Base-by-base conservation (phyloP, 139 green algal genomes). In the Tetraselmis striata region DNA sequence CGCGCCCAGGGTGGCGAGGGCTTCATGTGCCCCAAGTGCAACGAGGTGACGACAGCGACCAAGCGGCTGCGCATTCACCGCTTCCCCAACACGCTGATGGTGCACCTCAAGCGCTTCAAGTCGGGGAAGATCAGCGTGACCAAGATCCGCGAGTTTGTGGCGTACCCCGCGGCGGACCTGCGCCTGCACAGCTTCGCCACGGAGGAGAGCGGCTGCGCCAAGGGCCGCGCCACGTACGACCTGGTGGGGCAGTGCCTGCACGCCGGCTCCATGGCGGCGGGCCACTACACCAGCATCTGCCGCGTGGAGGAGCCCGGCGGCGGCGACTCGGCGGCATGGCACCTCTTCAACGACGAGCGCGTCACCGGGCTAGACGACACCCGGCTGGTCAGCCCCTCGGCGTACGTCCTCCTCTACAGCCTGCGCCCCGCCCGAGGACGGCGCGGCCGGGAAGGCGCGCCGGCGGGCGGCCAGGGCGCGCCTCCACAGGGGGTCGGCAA, bases 71-170 rank as follows among this genome's bases (percentile, higher is more conserved):
- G n/a, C n/a, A n/a, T n/a, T n/a, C n/a, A n/a, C n/a, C n/a, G n/a
- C n/a, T n/a, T n/a, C n/a, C n/a, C n/a, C n/a, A n/a, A 83, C 0
- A 76, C 80, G 28, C 85, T 93, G 29, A 79, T 93, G 31, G 84
- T 93, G 76, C 88, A 92, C 82, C 86, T 93, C 82, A 93, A 93
- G 84, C 84, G 89, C 76, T 93, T 93, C 83, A 91, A 88, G 75
- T 80, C 83, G 31, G 77, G 59, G 76, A 77, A 59, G 23, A 28
- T 2, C 58, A 11, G 29, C 28, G n/a, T 59, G 5, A 32, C 31
- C 26, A 28, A n/a, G n/a, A n/a, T n/a, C n/a, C n/a, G n/a, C n/a
- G n/a, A n/a, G n/a, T n/a, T n/a, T n/a, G n/a, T n/a, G n/a, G n/a
- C n/a, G n/a, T n/a, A n/a, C n/a, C n/a, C n/a, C n/a, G n/a, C n/a